Evolutionary conservation across 345 rosid species (phyloP), one percentile per base, ranked within the genome.

Genomic region (Eucalyptus lansdowneana): DNA sequence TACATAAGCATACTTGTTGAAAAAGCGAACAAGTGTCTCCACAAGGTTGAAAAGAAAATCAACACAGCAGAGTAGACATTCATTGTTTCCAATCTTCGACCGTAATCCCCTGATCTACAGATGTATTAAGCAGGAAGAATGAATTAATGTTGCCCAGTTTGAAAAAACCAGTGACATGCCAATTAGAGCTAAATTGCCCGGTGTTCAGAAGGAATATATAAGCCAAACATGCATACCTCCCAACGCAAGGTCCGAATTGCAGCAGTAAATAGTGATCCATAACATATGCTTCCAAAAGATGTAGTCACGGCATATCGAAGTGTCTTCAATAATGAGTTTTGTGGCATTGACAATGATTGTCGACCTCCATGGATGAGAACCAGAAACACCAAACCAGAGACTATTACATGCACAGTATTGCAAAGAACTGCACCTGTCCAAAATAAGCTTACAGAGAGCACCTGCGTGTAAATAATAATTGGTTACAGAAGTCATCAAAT

Each of bases 351-450:
- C 87, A 94, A 87, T 72, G 98, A 94, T 92, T 93, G 95, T 92
- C 89, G 94, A 87, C 96, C 98, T 90, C 97, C 98, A 89, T 96
- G 97, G 90, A 94, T 94, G 80, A 98, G 98, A 93, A 96, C 98
- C 44, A 96, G 96, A 93, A 97, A 97, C 91, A 98, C 98, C 94
- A 97, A 92, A 67, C 99, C 99, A 58, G 99, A 98, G 40, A 96
- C 99, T 92, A 98, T 97, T 87, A 98, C 99, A 92, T 98, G 99
- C 50, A 98, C 97, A 51, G 97, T 96, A 88, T 98, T 98, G 88
- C 99, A 97, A 25, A 98, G 93, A 85, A 98, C 99, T 83, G 99
- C 99, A 69, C 98, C 99, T 1, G 99, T 97, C 99, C 99, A 97
- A 90, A 97, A 98, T 89, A 98, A 95, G 94, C 99, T 98, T 88